A percentile compares a stretch with the other conserved stretches of the same genome.
These are phyloP conservation scores for Calonectria crousiana DNA, from an alignment of 2,329 filamentous ascomycete species.

Conservation along the genomic window DNA sequence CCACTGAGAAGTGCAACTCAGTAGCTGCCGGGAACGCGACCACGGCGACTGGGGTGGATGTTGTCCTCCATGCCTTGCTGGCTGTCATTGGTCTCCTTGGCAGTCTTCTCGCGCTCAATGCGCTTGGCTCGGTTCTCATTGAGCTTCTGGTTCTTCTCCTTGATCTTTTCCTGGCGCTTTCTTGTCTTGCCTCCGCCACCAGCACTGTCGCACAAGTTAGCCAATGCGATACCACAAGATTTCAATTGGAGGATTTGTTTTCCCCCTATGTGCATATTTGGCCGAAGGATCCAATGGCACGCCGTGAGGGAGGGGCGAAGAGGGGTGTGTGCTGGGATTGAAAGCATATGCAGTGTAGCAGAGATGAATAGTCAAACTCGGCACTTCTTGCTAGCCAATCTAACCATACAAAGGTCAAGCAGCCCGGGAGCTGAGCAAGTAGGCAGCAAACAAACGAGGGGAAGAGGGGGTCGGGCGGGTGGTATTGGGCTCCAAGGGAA, in stretches of 20 bases:
- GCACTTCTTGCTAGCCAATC: background rate
- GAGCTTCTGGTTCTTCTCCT: constrained; percentile 87
- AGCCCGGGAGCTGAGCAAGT: background rate
- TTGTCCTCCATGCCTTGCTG: constrained; percentile 48
- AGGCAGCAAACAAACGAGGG: background rate
- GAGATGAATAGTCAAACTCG: background rate
- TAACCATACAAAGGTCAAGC: background rate
- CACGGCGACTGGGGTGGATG: constrained; percentile 67
- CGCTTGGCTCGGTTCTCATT: constrained; percentile 71
- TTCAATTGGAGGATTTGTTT: background rate
- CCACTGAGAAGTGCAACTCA: constrained; percentile 5
- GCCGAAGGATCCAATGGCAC: background rate
- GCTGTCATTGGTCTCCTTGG: constrained; percentile 45
- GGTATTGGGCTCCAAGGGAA: background rate
- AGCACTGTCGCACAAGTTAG: constrained; percentile 63
- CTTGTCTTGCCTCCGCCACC: constrained; percentile 87
- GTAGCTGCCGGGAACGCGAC: constrained; percentile 39
- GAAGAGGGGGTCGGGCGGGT: background rate
- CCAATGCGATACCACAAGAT: background rate
- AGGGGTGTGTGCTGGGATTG: background rate
- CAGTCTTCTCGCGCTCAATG: constrained; percentile 59
- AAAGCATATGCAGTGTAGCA: constrained; percentile 2
- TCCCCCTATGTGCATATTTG: background rate
- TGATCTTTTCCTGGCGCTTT: constrained; percentile 80
- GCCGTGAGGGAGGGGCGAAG: background rate